These are phyloP conservation scores for Naganishia sp. DNA, from an alignment of 1,284 basidiomycete genomes.

Conservation along the genomic window DNA sequence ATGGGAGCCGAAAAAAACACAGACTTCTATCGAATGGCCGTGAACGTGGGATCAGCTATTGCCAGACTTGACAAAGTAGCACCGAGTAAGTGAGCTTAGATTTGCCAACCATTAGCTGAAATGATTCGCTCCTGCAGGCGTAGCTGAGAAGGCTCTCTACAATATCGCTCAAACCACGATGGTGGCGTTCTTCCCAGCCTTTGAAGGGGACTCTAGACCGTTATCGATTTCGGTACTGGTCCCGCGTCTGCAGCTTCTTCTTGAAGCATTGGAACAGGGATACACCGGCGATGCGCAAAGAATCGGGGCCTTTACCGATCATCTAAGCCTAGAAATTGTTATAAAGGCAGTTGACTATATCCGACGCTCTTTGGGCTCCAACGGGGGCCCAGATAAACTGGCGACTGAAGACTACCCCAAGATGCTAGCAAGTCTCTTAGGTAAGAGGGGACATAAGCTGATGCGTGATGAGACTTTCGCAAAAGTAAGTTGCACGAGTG, in stretches of 20 bases:
- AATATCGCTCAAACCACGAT: not conserved
- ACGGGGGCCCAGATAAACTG: not conserved
- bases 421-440: conserved; percentile 14
- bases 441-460: not conserved
- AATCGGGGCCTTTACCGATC: conserved; percentile 10
- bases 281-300: not conserved
- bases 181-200: not conserved
- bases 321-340: not conserved
- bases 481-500: conserved; percentile 2
- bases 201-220: not conserved
- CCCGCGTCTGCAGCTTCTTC: conserved; percentile 8
- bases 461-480: not conserved
- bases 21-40: conserved; percentile 26
- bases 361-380: not conserved
- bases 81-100: conserved; percentile 6
- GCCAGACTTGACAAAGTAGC: conserved; percentile 25
- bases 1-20: conserved; percentile 26
- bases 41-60: conserved; percentile 13
- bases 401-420: conserved; percentile 24
- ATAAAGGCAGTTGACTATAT: not conserved
- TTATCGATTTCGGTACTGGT: conserved; percentile 1
- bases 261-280: conserved; percentile 23
- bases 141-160: not conserved
- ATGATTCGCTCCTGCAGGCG: not conserved
- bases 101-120: not conserved